Base-by-base conservation (phyloP, 179 eudicot genomes). In the Sideroxylon spinosum region DNA sequence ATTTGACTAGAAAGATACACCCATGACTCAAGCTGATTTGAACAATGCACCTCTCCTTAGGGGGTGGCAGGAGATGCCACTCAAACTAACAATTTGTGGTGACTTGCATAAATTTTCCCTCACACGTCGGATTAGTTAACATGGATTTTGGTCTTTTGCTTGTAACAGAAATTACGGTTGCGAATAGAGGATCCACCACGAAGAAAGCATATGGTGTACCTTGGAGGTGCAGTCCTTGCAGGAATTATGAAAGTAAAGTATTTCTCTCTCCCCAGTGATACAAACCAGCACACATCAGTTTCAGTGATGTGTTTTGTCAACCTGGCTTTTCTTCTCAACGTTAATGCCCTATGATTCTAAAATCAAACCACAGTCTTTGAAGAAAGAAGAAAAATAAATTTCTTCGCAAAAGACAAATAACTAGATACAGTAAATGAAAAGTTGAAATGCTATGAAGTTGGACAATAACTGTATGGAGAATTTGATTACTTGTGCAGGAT, bases 151-250 rank as follows among this genome's bases (percentile, higher is more conserved):
- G 0, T 25, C 37, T 68, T 16, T n/a, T 50, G 14, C 74, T 68
- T 32, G 59, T 79, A 23, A n/a, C 81, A 95, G 99, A 95, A 95
- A 88, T 81, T 95, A 81, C 87, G 99, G 74, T 83, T 95, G 78
- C 91, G 97, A 78, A 93, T 95, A 79, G 99, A 95, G 76, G 99
- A 95, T 81, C 99, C 99, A 65, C 99, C 99, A 9, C 87, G 98
- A 79, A 93, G 99, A 86, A 95, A 95, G 86, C 99, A 95, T 82
- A 93, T 93, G 99, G 99, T 95, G 82, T 95, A 95, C 84, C 98
- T 95, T 77, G 99, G 99, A 66, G 99, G 99, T 75, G 98, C 99
- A 32, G 99, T 95, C 86, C 99, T 93, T 23, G 99, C 99, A 14
- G 99, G 99, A 80, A 95, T 95, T 78, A 95, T 95, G 99, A 95